Evolutionary conservation across 495 filamentous ascomycete genomes (phyloP), one percentile per base, ranked within the genome.

Genomic region (Penicillium diatomitis): DNA sequence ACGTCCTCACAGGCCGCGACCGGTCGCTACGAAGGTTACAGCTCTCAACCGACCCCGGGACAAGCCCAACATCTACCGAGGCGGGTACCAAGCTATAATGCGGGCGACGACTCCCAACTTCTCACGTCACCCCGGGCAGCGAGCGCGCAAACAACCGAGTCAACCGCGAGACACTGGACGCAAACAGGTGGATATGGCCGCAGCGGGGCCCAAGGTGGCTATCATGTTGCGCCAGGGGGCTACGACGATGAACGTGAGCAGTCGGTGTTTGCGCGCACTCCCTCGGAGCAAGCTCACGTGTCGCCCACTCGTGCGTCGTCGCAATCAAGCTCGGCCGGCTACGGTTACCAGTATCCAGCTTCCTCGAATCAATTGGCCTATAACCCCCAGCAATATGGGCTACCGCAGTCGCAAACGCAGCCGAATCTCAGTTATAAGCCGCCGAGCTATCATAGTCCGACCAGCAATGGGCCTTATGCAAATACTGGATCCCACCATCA

Each of bases 301-400:
- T 65, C 71, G 66, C 69, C 65, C 61, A 65, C 58, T 56, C 63
- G 69, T 49, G 60, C 70, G 41, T 61, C 68, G 32, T 74, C 72
- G 10, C 69, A 72, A 50, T 64, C 70, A 35, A 65, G 72, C 20
- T 68, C 76, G 52, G 71, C 80, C 4, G 72, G 71, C 51, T 85
- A 83, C 61, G 77, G 82, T 46, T 84, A 84, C 50, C 80, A 83
- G 47, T 72, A 79, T 46, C 66, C 74, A 48, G 43, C 61, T 38
- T 52, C 77, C 32, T 70, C 76, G 32, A 71, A 69, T 11, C 82
- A 79, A 41, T 64, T 74, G 9, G 69, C 79, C 1, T 96, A 96
- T 65, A 94, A 95, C 55, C 90, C 90, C 2, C 87, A 90, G 64
- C 71, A 85, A 45, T 96, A 89, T 62, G 79, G 75, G 40, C 71